Percentiles rank a stretch among this genome's conserved stretches.
Evolutionary conservation across 306 rosid species (phyloP).

Genomic region (Alnus rubra): DNA sequence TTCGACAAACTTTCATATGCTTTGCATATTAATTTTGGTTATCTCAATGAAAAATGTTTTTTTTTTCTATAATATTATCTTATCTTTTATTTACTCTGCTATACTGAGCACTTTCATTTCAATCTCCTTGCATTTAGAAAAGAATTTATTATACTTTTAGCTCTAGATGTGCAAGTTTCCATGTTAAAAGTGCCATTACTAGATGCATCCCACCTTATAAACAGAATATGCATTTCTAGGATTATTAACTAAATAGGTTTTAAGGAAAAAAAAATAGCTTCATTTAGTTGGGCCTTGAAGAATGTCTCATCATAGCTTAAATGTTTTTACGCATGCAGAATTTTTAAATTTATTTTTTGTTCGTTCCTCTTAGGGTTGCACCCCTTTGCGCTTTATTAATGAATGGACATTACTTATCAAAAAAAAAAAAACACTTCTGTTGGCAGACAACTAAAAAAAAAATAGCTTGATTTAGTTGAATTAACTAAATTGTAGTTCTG

Average conservation of each 20-base stretch:
- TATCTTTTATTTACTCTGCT: neutral
- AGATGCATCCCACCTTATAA: neutral
- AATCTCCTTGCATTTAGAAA: neutral
- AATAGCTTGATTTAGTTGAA: neutral
- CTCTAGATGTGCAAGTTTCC: neutral
- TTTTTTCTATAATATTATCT: neutral
- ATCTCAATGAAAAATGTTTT: neutral
- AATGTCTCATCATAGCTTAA: too few species aligned
- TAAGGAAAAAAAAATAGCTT: neutral
- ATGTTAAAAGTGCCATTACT: neutral
- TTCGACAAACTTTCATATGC: neutral
- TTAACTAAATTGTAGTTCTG: neutral
- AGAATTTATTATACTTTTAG: neutral
- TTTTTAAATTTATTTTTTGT: too few species aligned
- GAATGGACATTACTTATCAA: too few species aligned
- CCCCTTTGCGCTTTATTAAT: too few species aligned
- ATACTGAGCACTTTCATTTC: neutral
- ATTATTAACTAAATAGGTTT: neutral
- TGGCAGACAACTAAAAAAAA: neutral
- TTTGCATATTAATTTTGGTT: slow-evolving; percentile 11
- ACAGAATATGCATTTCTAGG: neutral
- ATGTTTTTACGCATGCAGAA: too few species aligned
- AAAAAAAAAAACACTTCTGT: too few species aligned
- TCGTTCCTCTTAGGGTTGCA: too few species aligned
- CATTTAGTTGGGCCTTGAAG: neutral